phyloP scores from a whole-genome alignment of 1,139 yeast genomes.

The Zhuliangozyma parablackwelliae region DNA sequence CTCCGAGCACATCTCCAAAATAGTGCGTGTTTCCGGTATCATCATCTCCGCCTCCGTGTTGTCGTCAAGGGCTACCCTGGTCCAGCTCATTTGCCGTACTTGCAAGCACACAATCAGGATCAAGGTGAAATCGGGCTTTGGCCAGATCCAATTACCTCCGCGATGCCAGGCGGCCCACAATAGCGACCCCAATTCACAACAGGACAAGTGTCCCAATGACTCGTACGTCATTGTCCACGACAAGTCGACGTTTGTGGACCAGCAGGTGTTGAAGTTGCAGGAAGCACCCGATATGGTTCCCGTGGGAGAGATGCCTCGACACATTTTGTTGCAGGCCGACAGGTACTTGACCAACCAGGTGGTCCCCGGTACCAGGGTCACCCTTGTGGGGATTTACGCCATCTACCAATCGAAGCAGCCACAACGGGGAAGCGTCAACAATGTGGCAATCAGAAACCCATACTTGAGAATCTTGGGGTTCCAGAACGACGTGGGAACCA shows the following conservation, averaged over 20 bases:
- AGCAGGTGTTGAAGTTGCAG: conserved; percentile 88
- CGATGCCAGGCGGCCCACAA: conserved; percentile 64
- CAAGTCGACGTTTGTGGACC: conserved; percentile 87
- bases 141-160: conserved; percentile 74
- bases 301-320: conserved; percentile 98
- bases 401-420: conserved; percentile 67
- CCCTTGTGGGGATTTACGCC: conserved; percentile 87
- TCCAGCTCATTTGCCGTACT: conserved; percentile 81
- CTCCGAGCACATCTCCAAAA: conserved; percentile 83
- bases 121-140: conserved; percentile 69
- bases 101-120: conserved; percentile 79
- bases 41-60: conserved; percentile 88
- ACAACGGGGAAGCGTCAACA: conserved; percentile 11
- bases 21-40: conserved; percentile 90
- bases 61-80: conserved; percentile 79
- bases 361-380: conserved; percentile 93
- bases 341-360: conserved; percentile 85
- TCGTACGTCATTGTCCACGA: conserved; percentile 94
- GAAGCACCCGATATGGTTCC: conserved; percentile 98
- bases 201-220: conserved; percentile 77
- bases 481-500: conserved; percentile 70
- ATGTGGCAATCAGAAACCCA: conserved; percentile 89
- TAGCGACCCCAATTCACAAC: conserved; percentile 30
- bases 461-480: conserved; percentile 85
- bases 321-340: conserved; percentile 82